Conservation (phyloP, 108 stramenopile species). For the Skeletonema potamos region DNA sequence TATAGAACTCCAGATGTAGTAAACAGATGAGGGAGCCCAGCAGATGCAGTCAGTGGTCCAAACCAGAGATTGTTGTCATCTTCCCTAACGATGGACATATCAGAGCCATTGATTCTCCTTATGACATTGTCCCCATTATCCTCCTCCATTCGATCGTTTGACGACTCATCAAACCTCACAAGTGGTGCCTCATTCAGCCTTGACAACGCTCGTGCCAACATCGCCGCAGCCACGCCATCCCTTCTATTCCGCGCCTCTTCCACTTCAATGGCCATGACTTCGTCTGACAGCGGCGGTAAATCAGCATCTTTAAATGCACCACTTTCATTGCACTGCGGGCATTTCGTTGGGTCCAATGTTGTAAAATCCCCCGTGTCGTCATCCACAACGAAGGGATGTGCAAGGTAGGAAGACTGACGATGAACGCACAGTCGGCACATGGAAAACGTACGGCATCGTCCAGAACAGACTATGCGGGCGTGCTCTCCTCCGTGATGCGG, state of each 20-base stretch:
- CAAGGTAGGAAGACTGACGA: background rate
- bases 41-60: background rate
- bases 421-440: conserved; percentile 22
- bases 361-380: conserved; percentile 16
- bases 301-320: conserved; percentile 1
- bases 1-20: background rate
- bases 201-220: background rate
- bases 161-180: background rate
- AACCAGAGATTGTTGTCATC: background rate
- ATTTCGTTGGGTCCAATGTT: conserved; percentile 11
- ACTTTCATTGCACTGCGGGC: conserved; percentile 21
- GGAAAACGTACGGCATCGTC: conserved; percentile 9
- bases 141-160: background rate
- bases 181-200: background rate
- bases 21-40: background rate
- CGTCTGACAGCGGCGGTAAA: conserved; percentile 8
- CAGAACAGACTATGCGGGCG: background rate
- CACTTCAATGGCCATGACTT: background rate
- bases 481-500: background rate
- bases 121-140: background rate
- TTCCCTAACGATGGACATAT: too few relatives aligned
- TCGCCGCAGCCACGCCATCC: background rate
- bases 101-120: conserved; percentile 1
- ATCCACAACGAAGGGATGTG: conserved; percentile 7
- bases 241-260: background rate